Percentiles rank a stretch among this genome's conserved stretches.
Conservation (phyloP, 768 basidiomycete genomes). For the Rossbeevera mucosa region DNA sequence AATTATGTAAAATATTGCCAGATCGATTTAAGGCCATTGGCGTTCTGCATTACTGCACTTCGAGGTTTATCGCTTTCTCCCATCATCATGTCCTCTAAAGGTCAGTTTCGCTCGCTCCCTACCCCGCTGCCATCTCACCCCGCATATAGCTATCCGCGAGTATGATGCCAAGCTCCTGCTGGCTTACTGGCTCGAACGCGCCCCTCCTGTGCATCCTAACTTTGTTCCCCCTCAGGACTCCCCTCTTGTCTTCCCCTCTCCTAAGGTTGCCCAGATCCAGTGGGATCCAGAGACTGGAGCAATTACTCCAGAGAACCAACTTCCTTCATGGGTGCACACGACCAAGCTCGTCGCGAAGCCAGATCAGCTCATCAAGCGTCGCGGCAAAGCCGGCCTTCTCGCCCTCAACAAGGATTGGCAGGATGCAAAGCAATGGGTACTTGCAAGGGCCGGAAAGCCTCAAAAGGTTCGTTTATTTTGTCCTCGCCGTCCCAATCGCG, state of each 20-base stretch:
- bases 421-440: slow-evolving; percentile 84
- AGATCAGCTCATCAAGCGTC: slow-evolving; percentile 98
- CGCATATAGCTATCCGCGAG: slow-evolving; percentile 76
- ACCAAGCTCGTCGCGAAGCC: slow-evolving; percentile 93
- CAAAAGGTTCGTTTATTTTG: slow-evolving; percentile 51
- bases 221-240: slow-evolving; percentile 41
- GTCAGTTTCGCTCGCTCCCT: slow-evolving; percentile 10
- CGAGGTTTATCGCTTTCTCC: slow-evolving; percentile 2
- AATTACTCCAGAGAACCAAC: slow-evolving; percentile 52
- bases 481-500: slow-evolving; percentile 7
- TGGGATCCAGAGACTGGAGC: slow-evolving; percentile 72
- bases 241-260: slow-evolving; percentile 51
- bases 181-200: slow-evolving; percentile 94
- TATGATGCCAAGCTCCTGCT: slow-evolving; percentile 98
- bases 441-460: slow-evolving; percentile 84
- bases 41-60: neutral
- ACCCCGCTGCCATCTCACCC: slow-evolving; percentile 2
- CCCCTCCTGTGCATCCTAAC: slow-evolving; percentile 71
- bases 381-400: slow-evolving; percentile 96
- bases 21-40: slow-evolving; percentile 17
- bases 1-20: slow-evolving; percentile 12
- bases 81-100: slow-evolving; percentile 32
- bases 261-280: slow-evolving; percentile 81
- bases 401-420: slow-evolving; percentile 91
- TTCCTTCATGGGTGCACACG: slow-evolving; percentile 80